Base-by-base conservation (phyloP, 805 yeast species). In the Lipomyces anomalus region DNA sequence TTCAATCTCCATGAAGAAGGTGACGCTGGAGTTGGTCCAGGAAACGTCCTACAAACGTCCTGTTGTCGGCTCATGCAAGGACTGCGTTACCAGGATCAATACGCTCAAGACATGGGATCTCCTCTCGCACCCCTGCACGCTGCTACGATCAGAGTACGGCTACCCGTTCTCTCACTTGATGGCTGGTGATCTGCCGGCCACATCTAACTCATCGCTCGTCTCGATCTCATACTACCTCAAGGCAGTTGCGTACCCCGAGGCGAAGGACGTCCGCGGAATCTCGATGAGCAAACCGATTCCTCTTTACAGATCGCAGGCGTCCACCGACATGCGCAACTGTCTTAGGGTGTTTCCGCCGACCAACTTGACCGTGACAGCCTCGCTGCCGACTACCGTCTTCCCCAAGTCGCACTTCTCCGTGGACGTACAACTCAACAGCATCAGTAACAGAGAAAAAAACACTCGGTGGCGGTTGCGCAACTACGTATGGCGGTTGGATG, bases 271-370 rank as follows among this genome's bases (percentile, higher is more conserved):
- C 43, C 34, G 54, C 17, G 54, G 63, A n/a, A 65, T 75, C 21
- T 66, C 67, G 40, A 58, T 79, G 32, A 65, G 67, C 2, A 67
- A 84, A 48, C 94, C 95, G 0, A 62, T 92, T 6, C 74, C 81
- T 54, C 71, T 92, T 1, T 73, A 83, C 37, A 74, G 98, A 57
- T 82, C 94, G 46, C 77, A 90, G 24, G 63, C 85, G 21, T 70
- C 86, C 38, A 90, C 92, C 4, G 84, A 85, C 2, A 96, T 89
- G 61, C 73, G 88, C 56, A 86, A 84, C 59, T 85, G 95, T 1
- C 67, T 87, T 32, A 75, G 99, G 50, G 85, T 92, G 1, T 92
- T 92, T 65, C 98, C 98, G 1, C 97, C 99, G 5, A 90, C 97
- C 0, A 84, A 83, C 35, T 81, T 92, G 30, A 81, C 87, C 2